A percentile compares a stretch with the other conserved stretches of the same genome.
These are phyloP conservation scores for Prunus mongolica DNA, from an alignment of 306 rosid species.

Conservation along the genomic window DNA sequence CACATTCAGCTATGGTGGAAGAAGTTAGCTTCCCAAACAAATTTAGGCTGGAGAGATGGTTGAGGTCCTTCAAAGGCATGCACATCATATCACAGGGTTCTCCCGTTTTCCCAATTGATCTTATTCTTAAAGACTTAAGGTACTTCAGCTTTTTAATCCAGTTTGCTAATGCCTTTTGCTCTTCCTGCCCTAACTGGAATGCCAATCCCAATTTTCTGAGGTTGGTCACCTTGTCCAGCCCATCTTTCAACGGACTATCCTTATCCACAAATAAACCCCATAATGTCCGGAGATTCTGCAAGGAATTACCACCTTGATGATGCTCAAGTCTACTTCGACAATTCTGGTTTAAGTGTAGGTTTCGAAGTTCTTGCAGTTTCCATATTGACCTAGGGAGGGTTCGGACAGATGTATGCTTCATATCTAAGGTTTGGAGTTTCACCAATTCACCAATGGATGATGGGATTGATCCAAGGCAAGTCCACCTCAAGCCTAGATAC, in stretches of 20 bases:
- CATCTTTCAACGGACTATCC: conserved; percentile 15
- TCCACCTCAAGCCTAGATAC: conserved; percentile 37
- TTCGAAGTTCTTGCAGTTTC: conserved; percentile 26
- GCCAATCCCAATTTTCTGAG: conserved; percentile 32
- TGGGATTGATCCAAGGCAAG: conserved; percentile 31
- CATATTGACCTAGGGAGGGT: conserved; percentile 30
- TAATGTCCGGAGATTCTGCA: conserved; percentile 15
- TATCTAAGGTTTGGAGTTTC: conserved; percentile 34
- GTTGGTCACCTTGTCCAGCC: conserved; percentile 19
- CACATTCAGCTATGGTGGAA: neutral
- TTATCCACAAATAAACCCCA: conserved; percentile 36
- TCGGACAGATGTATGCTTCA: conserved; percentile 31
- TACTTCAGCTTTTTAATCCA: conserved; percentile 16
- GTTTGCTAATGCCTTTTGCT: neutral
- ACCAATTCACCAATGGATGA: conserved; percentile 16
- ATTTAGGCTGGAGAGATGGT: conserved; percentile 23
- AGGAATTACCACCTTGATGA: conserved; percentile 5
- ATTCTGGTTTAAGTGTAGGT: conserved; percentile 22
- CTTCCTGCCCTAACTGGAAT: conserved; percentile 11
- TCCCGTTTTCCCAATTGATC: conserved; percentile 21
- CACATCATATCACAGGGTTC: neutral
- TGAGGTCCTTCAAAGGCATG: conserved; percentile 12
- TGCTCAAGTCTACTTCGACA: conserved; percentile 13
- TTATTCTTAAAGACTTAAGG: conserved; percentile 24
- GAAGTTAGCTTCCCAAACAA: conserved; percentile 25